Evolutionary conservation across 768 basidiomycete species (phyloP), one percentile per base, ranked within the genome.

Genomic region (Symmetrospora coprosmae): DNA sequence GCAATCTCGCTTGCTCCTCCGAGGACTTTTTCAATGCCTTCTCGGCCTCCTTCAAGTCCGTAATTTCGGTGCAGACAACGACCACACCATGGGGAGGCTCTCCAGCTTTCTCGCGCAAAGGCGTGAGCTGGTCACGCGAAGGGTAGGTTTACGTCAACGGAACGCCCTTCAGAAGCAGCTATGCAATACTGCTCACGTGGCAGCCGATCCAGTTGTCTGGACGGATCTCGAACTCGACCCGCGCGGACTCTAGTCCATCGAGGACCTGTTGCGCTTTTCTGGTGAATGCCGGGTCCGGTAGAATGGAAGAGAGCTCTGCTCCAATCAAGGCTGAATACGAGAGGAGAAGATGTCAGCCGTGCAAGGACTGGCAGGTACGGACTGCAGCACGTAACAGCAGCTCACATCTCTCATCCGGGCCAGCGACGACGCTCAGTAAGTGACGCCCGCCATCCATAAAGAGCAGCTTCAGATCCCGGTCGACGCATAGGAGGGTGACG

Each of bases 391-490:
- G n/a, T n/a, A n/a, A n/a, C n/a, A n/a, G n/a, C n/a, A n/a, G n/a
- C n/a, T n/a, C n/a, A n/a, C n/a, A n/a, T n/a, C n/a, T n/a, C n/a
- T n/a, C n/a, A n/a, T n/a, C n/a, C n/a, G n/a, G n/a, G n/a, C n/a
- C n/a, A n/a, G n/a, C n/a, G n/a, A n/a, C n/a, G n/a, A n/a, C n/a
- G n/a, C n/a, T n/a, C n/a, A n/a, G n/a, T n/a, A n/a, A n/a, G n/a
- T n/a, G n/a, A n/a, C n/a, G n/a, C 91, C 71, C 87, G 81, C 63
- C 72, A 71, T 6, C 89, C 89, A 65, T 87, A 35, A 50, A 33
- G 25, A 50, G 49, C 8, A 50, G 30, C 21, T 33, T 28, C 30
- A 50, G 5, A 19, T 50, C 33, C 21, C 35, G 30, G 21, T 21
- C 49, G 35, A 50, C 49, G 49, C 28, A 28, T 9, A 28, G 35